Conservation (phyloP, 164 flowering plant genomes). For the Aristolochia contorta region DNA sequence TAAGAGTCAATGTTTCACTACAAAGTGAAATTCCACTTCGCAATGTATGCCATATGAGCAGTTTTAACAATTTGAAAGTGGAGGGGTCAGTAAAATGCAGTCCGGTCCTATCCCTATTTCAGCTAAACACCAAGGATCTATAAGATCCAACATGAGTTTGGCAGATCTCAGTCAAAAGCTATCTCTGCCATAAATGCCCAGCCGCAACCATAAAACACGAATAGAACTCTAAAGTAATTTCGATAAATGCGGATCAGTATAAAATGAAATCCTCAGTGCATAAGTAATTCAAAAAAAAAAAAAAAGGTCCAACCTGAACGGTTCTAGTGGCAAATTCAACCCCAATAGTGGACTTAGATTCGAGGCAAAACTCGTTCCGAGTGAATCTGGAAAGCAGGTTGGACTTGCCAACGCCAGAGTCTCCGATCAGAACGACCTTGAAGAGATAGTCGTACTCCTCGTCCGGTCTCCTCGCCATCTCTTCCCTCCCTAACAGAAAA, state of each 20-base stretch:
- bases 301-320: slow-evolving; percentile 33
- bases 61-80: too few species aligned
- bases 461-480: slow-evolving; percentile 42
- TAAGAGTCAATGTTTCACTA: too few species aligned
- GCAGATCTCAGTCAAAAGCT: too few species aligned
- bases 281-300: background rate
- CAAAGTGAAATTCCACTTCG: too few species aligned
- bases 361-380: slow-evolving; percentile 64
- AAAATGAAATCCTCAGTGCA: too few species aligned
- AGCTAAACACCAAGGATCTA: too few species aligned
- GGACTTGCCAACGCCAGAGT: slow-evolving; percentile 14
- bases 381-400: slow-evolving; percentile 17
- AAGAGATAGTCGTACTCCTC: slow-evolving; percentile 59
- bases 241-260: background rate
- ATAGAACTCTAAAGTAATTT: background rate
- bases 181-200: too few species aligned
- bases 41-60: too few species aligned
- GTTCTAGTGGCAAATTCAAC: slow-evolving; percentile 74
- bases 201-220: too few species aligned
- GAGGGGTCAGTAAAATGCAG: too few species aligned
- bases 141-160: too few species aligned
- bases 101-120: too few species aligned
- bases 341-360: slow-evolving; percentile 72
- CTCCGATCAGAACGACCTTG: slow-evolving; percentile 34
- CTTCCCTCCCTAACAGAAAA: background rate